Evolutionary conservation across 495 filamentous ascomycete species (phyloP).

Genomic region (Penicillium robsamsonii): DNA sequence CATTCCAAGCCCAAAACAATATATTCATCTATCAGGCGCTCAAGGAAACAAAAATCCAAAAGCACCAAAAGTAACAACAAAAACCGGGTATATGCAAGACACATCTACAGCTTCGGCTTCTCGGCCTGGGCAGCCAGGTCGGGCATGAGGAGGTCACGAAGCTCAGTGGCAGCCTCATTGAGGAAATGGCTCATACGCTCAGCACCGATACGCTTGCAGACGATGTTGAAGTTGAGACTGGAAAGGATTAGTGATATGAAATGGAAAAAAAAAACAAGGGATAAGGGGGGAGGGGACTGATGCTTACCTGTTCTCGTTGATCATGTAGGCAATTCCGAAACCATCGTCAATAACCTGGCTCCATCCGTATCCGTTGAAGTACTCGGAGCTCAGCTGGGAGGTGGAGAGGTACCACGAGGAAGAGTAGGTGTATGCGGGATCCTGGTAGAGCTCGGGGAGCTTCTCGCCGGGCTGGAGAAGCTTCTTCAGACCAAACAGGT

Average conservation of each 20-base stretch:
- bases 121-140: slow-evolving; percentile 66
- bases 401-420: slow-evolving; percentile 86
- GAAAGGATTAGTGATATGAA: slow-evolving; percentile 19
- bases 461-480: slow-evolving; percentile 78
- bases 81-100: slow-evolving; percentile 15
- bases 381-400: slow-evolving; percentile 89
- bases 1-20: not conserved
- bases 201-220: slow-evolving; percentile 86
- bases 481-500: slow-evolving; percentile 96
- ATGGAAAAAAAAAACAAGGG: not conserved
- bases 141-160: slow-evolving; percentile 83
- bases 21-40: slow-evolving; percentile 13
- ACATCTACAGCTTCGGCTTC: slow-evolving; percentile 81
- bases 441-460: slow-evolving; percentile 77
- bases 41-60: slow-evolving; percentile 7
- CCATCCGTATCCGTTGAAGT: slow-evolving; percentile 99
- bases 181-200: slow-evolving; percentile 94
- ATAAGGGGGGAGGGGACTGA: not conserved
- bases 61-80: slow-evolving; percentile 8
- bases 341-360: slow-evolving; percentile 96
- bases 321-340: slow-evolving; percentile 99
- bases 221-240: slow-evolving; percentile 97
- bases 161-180: slow-evolving; percentile 86
- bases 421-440: slow-evolving; percentile 82
- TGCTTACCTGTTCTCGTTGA: slow-evolving; percentile 83